These are phyloP conservation scores for Diplodia intermedia DNA, from an alignment of 2,329 filamentous ascomycete genomes.

Conservation along the genomic window DNA sequence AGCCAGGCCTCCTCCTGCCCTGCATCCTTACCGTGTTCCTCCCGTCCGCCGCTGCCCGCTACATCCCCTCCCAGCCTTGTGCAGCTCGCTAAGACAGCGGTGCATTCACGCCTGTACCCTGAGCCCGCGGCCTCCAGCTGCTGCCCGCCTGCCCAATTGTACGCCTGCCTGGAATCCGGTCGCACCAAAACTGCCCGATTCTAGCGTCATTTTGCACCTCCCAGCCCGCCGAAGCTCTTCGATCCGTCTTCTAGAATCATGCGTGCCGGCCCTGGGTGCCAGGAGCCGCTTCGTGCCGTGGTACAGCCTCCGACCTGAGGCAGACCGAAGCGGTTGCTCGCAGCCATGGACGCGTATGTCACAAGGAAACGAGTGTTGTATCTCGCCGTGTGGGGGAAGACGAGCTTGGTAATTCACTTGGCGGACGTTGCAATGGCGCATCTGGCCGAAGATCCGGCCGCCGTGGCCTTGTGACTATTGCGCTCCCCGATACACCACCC, in stretches of 20 bases:
- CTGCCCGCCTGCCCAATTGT: conserved; percentile 25
- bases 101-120: conserved; percentile 26
- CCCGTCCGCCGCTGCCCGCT: conserved; percentile 19
- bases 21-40: conserved; percentile 21
- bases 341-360: not conserved
- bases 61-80: conserved; percentile 17
- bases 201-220: conserved; percentile 3
- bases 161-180: conserved; percentile 5
- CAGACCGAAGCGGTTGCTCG: not conserved
- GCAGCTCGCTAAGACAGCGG: conserved; percentile 23
- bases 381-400: not conserved
- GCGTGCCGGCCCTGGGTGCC: conserved; percentile 13
- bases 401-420: conserved; percentile 1
- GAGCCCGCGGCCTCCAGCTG: not conserved
- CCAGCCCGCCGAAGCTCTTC: conserved; percentile 16
- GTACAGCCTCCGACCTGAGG: conserved; percentile 1
- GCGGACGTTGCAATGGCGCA: not conserved
- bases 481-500: not conserved
- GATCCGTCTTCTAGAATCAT: conserved; percentile 26
- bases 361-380: not conserved
- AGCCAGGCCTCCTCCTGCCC: conserved; percentile 21
- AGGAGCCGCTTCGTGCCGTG: conserved; percentile 13
- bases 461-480: conserved; percentile 4
- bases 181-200: conserved; percentile 13
- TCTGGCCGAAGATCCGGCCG: not conserved